Evolutionary conservation across 2,329 filamentous ascomycete genomes (phyloP), one percentile per base, ranked within the genome.

Genomic region (Colletotrichum nymphaeae): DNA sequence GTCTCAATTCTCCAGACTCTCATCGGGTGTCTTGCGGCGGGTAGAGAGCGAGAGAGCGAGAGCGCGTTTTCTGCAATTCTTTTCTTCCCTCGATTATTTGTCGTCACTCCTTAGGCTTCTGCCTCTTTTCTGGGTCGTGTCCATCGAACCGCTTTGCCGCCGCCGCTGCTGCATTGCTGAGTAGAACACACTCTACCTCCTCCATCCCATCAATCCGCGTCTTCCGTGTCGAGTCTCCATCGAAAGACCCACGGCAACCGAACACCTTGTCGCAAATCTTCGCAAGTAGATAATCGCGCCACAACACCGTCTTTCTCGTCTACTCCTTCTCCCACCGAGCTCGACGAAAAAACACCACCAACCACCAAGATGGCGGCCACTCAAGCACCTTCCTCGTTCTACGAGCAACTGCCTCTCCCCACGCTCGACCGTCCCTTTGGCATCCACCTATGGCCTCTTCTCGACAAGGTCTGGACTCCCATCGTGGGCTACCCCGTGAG

Each of bases 341-440:
- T 71, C 56, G 32, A 73, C 70, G 22, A 57, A 37, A 63, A 70
- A 16, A 22, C 32, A 42, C 3, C 42, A 22, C 3, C 42, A 42
- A 63, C 37, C 12, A 22, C 78, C 78, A 78, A 74, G 80, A 84
- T 84, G 81, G 82, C 80, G 81, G 82, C 80, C 65, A 72, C 82
- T 69, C 75, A 79, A 64, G 76, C 79, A 64, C 81, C 86, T 69
- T 81, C 85, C 73, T 83, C 85, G 75, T 85, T 89, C 76, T 87
- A 84, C 84, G 86, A 89, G 80, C 84, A 88, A 78, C 79, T 92
- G 75, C 88, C 94, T 81, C 82, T 91, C 77, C 96, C 96, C 69
- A 95, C 95, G 75, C 88, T 98, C 84, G 95, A 98, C 83, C 92
- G 94, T 76, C 96, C 96, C 42, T 98, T 98, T 80, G 97, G 96